Base-by-base conservation (phyloP, 2,329 filamentous ascomycete genomes). In the Talaromyces amestolkiae region DNA sequence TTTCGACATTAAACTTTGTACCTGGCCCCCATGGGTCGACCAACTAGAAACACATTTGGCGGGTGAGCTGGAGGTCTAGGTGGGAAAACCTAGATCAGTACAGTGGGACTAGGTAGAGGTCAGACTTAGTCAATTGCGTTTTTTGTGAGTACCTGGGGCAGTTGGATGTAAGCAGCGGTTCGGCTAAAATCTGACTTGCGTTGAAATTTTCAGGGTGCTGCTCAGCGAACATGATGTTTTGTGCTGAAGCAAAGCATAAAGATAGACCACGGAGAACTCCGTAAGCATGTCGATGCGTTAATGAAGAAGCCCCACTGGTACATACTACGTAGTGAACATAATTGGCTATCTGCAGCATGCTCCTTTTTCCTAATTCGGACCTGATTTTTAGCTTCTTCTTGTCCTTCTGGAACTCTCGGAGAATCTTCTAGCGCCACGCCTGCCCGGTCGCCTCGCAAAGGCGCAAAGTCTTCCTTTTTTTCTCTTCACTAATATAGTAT, bases 311-410 rank as follows among this genome's bases (percentile, higher is more conserved):
- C 39, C 39, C 39, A 43, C 19, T 47, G 19, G 19, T 2, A 13
- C 9, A 2, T 47, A 24, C 19, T 6, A 17, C 10, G 22, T 17
- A 10, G 39, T 11, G 10, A 15, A 31, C 9, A 10, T 53, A 5
- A 37, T 56, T 56, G 53, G 53, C 17, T 37, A 10, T 11, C 4
- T 22, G 33, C n/a, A 15, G 13, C 4, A 35, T 39, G 27, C 13
- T n/a, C 49, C n/a, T 15, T 17, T 56, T 56, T 39, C 53, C 53
- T 56, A 56, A 56, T 56, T 27, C 17, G 53, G 53, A 59, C 37
- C 17, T 59, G 19, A 24, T 43, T 59, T 59, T 59, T 59, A 59
- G 35, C 39, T 59, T 31, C 35, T 43, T 8, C 13, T 37, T 31
- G 31, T 31, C 15, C 17, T 59, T 59, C 56, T 59, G 56, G 56